Evolutionary conservation across 2,329 filamentous ascomycete genomes (phyloP).

Genomic region (Colletotrichum sublineola): DNA sequence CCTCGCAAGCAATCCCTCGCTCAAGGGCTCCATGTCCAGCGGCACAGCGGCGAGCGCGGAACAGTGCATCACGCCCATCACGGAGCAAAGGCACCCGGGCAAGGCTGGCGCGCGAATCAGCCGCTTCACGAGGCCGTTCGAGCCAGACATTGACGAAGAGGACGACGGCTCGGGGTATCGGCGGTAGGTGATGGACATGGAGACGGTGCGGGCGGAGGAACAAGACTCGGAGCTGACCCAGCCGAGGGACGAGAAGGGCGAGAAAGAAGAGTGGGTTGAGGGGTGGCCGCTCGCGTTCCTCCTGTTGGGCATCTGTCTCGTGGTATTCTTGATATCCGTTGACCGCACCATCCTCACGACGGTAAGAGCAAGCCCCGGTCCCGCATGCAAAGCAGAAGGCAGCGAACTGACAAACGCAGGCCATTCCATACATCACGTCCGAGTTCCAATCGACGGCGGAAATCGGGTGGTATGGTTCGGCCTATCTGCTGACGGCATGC

Average conservation of each 20-base stretch:
- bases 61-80: slow-evolving; percentile 12
- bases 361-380: neutral
- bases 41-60: neutral
- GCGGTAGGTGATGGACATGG: neutral
- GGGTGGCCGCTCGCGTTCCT: slow-evolving; percentile 31
- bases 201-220: slow-evolving; percentile 17
- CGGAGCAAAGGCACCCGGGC: slow-evolving; percentile 37
- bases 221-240: neutral
- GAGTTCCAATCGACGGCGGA: slow-evolving; percentile 55
- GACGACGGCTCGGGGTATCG: slow-evolving; percentile 20
- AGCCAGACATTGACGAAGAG: slow-evolving; percentile 33
- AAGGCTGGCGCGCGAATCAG: slow-evolving; percentile 37
- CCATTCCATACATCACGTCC: slow-evolving; percentile 58
- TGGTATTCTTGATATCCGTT: slow-evolving; percentile 31
- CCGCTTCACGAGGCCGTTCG: slow-evolving; percentile 35
- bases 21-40: neutral
- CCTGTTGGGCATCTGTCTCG: slow-evolving; percentile 30
- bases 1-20: slow-evolving; percentile 31
- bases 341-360: slow-evolving; percentile 34
- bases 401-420: slow-evolving; percentile 42
- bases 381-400: neutral
- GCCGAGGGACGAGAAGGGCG: neutral
- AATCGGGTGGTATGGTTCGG: slow-evolving; percentile 64
- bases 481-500: slow-evolving; percentile 52
- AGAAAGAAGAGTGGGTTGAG: slow-evolving; percentile 6